phyloP scores from a whole-genome alignment of 148 eudicot genomes.

The Cornus florida region DNA sequence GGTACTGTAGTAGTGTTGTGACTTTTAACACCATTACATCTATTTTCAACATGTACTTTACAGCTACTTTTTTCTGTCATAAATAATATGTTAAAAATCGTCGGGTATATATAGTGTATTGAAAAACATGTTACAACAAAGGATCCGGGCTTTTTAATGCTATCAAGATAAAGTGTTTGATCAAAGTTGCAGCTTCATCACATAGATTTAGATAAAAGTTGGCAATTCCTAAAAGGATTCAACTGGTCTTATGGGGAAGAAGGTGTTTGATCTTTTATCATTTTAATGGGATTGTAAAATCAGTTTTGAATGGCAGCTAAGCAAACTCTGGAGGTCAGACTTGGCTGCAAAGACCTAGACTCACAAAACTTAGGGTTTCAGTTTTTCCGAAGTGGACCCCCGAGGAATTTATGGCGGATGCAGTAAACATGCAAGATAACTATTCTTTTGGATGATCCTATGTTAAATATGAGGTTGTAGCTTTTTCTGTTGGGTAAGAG shows the following conservation, averaged over 20 bases:
- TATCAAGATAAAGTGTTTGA: too few species aligned
- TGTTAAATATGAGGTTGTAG: too few species aligned
- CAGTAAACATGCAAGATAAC: slow-evolving; percentile 40
- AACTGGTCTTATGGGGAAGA: slow-evolving; percentile 84
- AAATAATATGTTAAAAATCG: too few species aligned
- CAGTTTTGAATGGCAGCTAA: slow-evolving; percentile 61
- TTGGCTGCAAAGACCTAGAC: slow-evolving; percentile 81
- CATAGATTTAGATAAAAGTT: slow-evolving; percentile 76
- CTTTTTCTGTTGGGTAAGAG: too few species aligned
- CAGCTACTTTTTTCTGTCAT: too few species aligned
- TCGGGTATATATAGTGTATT: too few species aligned
- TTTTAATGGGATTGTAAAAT: slow-evolving; percentile 96
- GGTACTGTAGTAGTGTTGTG: too few species aligned
- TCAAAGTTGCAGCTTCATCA: slow-evolving; percentile 85
- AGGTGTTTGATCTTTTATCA: slow-evolving; percentile 89
- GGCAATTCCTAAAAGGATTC: slow-evolving; percentile 92
- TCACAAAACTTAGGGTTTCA: slow-evolving; percentile 77
- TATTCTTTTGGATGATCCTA: too few species aligned
- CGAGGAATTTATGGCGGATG: slow-evolving; percentile 77
- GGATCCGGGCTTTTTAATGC: too few species aligned
- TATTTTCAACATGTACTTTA: too few species aligned
- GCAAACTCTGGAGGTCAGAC: slow-evolving; percentile 45
- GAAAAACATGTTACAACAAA: too few species aligned
- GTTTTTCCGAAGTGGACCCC: slow-evolving; percentile 97
- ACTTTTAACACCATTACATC: too few species aligned